phyloP scores from a whole-genome alignment of 2,329 filamentous ascomycete genomes.

The Tolypocladium album region DNA sequence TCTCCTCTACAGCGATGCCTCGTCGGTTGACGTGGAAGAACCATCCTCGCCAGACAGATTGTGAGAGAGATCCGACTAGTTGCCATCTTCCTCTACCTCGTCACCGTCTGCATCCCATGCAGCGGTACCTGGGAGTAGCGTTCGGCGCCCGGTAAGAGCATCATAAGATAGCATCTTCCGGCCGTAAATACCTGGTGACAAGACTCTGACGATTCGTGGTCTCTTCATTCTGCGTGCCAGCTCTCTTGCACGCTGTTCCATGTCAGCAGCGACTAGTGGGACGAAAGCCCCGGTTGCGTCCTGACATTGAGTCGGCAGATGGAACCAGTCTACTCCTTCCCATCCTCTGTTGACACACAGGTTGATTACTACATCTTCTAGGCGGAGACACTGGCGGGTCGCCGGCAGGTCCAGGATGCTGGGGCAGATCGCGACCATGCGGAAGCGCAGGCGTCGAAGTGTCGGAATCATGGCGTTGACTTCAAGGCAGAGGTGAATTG shows the following conservation, averaged over 20 bases:
- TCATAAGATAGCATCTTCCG: not conserved
- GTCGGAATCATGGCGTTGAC: not conserved
- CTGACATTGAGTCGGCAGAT: not conserved
- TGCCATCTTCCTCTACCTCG: not conserved
- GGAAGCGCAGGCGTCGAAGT: not conserved
- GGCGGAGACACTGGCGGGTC: not conserved
- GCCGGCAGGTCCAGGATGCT: not conserved
- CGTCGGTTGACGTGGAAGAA: not conserved
- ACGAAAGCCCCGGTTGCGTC: too few relatives aligned
- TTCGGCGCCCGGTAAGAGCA: not conserved
- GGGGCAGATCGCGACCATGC: not conserved
- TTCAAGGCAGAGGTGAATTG: not conserved
- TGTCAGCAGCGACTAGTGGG: not conserved
- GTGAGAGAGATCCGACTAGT: not conserved
- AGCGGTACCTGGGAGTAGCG: not conserved
- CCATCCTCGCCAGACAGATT: not conserved
- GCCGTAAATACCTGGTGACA: not conserved
- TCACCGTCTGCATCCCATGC: not conserved
- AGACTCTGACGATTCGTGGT: not conserved
- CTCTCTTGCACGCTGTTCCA: not conserved
- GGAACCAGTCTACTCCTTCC: too few relatives aligned
- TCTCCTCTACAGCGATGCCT: not conserved
- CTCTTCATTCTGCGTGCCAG: not conserved
- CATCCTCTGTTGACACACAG: not conserved
- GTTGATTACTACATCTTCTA: not conserved